phyloP scores from a whole-genome alignment of 345 rosid species.

The Citrus glauca region DNA sequence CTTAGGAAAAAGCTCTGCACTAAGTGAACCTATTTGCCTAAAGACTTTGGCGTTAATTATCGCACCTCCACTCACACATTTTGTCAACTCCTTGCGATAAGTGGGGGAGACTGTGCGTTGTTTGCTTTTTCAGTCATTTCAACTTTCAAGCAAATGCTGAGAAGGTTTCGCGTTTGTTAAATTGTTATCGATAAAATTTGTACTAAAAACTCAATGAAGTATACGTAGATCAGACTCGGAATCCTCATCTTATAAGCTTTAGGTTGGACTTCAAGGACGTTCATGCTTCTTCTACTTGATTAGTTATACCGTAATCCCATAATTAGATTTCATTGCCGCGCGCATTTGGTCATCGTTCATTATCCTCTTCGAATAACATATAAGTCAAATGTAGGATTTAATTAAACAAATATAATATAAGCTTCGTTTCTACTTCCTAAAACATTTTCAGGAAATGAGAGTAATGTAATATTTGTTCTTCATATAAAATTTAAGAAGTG shows the following conservation, averaged over 20 bases:
- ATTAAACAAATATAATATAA: too few species aligned
- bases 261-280: background rate
- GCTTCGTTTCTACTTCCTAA: too few species aligned
- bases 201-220: background rate
- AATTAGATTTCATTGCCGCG: background rate
- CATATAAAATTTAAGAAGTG: too few species aligned
- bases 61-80: background rate
- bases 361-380: too few species aligned
- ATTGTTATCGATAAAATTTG: conserved; percentile 1
- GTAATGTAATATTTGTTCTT: too few species aligned
- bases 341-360: background rate
- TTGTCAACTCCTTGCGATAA: too few species aligned
- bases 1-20: too few species aligned
- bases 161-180: background rate
- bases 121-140: background rate
- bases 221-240: background rate
- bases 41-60: background rate
- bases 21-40: background rate
- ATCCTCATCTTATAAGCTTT: background rate
- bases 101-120: background rate
- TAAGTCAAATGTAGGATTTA: too few species aligned
- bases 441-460: too few species aligned
- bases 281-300: background rate
- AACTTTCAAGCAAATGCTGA: background rate
- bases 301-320: background rate